Evolutionary conservation across 1,284 basidiomycete genomes (phyloP).

Genomic region (Cryptococcus hybrid): DNA sequence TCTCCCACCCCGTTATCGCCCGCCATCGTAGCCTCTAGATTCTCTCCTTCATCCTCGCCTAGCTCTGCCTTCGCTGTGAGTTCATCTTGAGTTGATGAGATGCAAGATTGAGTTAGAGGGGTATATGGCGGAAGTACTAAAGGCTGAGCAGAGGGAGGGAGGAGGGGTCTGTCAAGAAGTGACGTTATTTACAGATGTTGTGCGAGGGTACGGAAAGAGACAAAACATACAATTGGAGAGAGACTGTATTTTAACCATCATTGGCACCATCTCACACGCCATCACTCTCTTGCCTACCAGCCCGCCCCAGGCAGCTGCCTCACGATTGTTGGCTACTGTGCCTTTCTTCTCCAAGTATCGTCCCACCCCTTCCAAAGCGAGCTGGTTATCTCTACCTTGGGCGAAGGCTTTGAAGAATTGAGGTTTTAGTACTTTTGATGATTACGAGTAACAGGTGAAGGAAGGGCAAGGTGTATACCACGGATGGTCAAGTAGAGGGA

Average conservation of each 20-base stretch:
- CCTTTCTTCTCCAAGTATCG: constrained; percentile 36
- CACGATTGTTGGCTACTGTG: constrained; percentile 10
- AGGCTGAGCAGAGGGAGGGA: constrained; percentile 30
- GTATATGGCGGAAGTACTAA: constrained; percentile 27
- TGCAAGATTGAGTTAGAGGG: neutral
- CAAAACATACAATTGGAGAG: constrained; percentile 18
- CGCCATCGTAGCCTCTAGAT: constrained; percentile 17
- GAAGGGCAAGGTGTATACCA: constrained; percentile 76
- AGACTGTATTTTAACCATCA: constrained; percentile 42
- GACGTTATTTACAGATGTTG: neutral
- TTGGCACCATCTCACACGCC: constrained; percentile 44
- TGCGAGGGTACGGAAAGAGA: neutral
- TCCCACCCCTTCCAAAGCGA: constrained; percentile 38
- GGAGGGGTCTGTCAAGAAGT: constrained; percentile 18
- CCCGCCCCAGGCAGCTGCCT: constrained; percentile 30
- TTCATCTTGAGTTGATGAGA: constrained; percentile 1
- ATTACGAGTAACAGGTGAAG: constrained; percentile 73
- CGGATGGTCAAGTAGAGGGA: constrained; percentile 76
- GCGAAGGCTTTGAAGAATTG: constrained; percentile 53
- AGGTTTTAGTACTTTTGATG: constrained; percentile 65
- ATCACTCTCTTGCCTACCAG: constrained; percentile 29
- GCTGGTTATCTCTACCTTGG: constrained; percentile 38
- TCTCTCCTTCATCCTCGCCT: constrained; percentile 22
- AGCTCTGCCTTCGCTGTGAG: constrained; percentile 34
- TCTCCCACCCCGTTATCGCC: constrained; percentile 23